Evolutionary conservation across 2,329 filamentous ascomycete genomes (phyloP), one percentile per base, ranked within the genome.

Genomic region (Cordyceps cicadae): DNA sequence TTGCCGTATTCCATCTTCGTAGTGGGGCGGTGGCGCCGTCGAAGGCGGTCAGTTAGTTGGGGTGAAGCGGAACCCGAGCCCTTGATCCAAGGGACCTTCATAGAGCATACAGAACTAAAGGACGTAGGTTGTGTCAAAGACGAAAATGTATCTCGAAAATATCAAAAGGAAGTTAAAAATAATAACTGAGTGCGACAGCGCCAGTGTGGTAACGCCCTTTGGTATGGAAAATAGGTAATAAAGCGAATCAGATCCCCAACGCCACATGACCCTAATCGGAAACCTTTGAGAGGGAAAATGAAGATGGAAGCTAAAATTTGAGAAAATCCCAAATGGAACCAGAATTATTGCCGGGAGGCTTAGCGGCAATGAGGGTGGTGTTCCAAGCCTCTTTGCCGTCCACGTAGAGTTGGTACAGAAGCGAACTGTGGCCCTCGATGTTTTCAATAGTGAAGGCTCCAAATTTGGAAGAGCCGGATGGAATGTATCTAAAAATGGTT

Each of bases 381-480:
- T 84, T 87, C 93, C 93, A 97, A 1, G 79, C 80, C 70, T 93
- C 87, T 49, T 83, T 75, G 2, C 92, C 93, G 71, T 96, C 89
- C 19, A 97, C 81, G 70, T 88, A 97, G 2, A 97, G 77, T 4
- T 85, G 82, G 70, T 96, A 97, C 52, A 86, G 87, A 41, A 99
- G 76, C 46, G 87, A 82, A 69, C 88, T 92, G 46, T 82, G 82
- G 11, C 81, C 79, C 2, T 82, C 78, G 5, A 84, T 81, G 60
- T 85, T 85, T 63, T 87, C 85, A 63, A 99, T 92, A 24, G 90
- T 89, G 59, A 76, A 74, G 2, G 73, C 68, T 2, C 93, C 89
- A 72, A 96, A 93, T 72, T 97, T 97, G 64, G 87, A 92, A 69
- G 91, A 92, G 1, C 93, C 93, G 62, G 87, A 84, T 9, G 93